A percentile compares a stretch with the other conserved stretches of the same genome.
Evolutionary conservation across 371 early-diverging fungal species (phyloP).

Genomic region (Basidiobolus meristosporus): DNA sequence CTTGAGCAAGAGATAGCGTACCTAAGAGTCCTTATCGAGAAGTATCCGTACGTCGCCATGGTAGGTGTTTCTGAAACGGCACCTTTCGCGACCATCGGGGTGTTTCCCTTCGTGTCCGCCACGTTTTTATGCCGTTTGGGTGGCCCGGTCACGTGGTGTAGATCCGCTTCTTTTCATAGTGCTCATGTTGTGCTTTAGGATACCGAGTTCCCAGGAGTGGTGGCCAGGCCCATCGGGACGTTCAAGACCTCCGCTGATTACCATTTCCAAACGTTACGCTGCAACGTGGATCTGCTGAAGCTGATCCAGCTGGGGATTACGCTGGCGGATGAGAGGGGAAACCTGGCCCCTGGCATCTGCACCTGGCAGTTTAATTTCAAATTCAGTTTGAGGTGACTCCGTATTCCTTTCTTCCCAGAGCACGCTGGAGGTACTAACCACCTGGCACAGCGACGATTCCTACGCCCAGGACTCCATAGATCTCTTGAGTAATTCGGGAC

Average conservation of each 20-base stretch:
- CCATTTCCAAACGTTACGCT: constrained; percentile 96
- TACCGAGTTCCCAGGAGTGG: constrained; percentile 99
- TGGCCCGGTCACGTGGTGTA: too few species aligned
- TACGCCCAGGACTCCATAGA: constrained; percentile 99
- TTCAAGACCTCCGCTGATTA: constrained; percentile 89
- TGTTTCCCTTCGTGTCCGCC: too few species aligned
- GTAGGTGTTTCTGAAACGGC: too few species aligned
- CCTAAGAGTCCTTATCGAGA: constrained; percentile 80
- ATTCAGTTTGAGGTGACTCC: constrained; percentile 64
- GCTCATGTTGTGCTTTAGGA: constrained; percentile 42
- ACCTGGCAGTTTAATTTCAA: constrained; percentile 99
- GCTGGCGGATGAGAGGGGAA: constrained; percentile 86
- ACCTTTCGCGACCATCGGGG: too few species aligned
- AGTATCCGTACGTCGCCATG: constrained; percentile 96
- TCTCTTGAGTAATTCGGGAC: constrained; percentile 87
- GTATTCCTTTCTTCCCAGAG: too few species aligned
- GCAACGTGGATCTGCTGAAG: constrained; percentile 96
- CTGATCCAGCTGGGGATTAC: constrained; percentile 99
- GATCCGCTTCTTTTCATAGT: too few species aligned
- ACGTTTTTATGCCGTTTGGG: too few species aligned
- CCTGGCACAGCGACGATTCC: constrained; percentile 67
- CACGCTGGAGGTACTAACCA: neutral
- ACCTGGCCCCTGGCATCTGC: constrained; percentile 70
- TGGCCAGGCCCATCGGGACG: constrained; percentile 95
- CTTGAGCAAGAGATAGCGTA: constrained; percentile 88